Percentiles rank a stretch among this genome's conserved stretches.
Evolutionary conservation across 257 asterid genomes (phyloP).

Genomic region (Petunia axillaris): DNA sequence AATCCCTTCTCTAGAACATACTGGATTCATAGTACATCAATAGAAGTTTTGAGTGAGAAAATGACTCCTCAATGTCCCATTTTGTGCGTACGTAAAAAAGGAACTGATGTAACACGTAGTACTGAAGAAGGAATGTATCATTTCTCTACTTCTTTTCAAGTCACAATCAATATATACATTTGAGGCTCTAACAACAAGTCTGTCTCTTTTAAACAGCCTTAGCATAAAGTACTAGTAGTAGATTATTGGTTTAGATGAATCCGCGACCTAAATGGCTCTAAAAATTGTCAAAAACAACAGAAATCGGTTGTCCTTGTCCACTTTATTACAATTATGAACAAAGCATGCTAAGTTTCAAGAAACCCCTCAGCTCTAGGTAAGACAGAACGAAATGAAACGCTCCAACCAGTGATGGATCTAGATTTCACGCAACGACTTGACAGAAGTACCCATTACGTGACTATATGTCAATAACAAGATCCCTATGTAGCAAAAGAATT

Average conservation of each 20-base stretch:
- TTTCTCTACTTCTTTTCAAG: constrained; percentile 14
- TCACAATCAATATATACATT: constrained; percentile 8
- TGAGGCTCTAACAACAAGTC: constrained; percentile 6
- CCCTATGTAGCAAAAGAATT: too few relatives aligned
- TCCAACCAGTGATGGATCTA: too few relatives aligned
- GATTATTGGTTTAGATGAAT: constrained; percentile 3
- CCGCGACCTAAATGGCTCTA: background rate
- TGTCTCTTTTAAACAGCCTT: background rate
- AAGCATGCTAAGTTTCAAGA: too few relatives aligned
- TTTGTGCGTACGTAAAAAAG: background rate
- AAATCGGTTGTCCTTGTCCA: background rate
- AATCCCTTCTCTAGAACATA: background rate
- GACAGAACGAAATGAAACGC: too few relatives aligned
- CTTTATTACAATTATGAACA: background rate
- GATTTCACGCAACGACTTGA: too few relatives aligned
- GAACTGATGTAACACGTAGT: background rate
- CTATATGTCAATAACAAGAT: too few relatives aligned
- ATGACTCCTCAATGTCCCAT: constrained; percentile 2
- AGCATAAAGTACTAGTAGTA: background rate
- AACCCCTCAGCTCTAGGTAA: too few relatives aligned
- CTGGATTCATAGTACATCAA: background rate
- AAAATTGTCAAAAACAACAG: background rate
- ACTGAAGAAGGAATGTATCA: constrained; percentile 2
- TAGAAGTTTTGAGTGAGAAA: background rate
- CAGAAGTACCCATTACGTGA: too few relatives aligned